Evolutionary conservation across 768 basidiomycete species (phyloP).

Genomic region (Multifurca ochricompacta): DNA sequence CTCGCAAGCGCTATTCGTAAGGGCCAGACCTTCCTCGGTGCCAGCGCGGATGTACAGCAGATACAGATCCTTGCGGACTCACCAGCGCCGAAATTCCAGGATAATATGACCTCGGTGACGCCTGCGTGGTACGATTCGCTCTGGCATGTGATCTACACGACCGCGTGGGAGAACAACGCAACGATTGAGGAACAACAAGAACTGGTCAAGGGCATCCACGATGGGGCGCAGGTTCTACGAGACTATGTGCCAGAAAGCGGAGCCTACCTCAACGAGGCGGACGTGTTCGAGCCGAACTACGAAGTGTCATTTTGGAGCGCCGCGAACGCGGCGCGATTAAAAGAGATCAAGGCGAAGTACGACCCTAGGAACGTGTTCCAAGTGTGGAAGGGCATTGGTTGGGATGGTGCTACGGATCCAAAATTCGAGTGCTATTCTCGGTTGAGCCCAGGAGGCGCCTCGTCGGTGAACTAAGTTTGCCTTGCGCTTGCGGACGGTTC

Average conservation of each 20-base stretch:
- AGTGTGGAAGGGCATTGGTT: conserved; percentile 14
- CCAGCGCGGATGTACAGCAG: background rate
- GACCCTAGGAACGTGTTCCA: conserved; percentile 18
- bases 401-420: background rate
- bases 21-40: background rate
- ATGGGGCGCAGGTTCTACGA: background rate
- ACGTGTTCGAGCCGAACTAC: conserved; percentile 16
- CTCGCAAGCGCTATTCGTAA: background rate
- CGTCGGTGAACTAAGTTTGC: background rate
- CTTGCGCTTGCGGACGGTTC: too few species aligned
- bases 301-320: conserved; percentile 13
- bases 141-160: conserved; percentile 3
- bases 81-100: background rate
- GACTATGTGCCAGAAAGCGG: conserved; percentile 11
- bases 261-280: conserved; percentile 21
- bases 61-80: background rate
- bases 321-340: conserved; percentile 16
- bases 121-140: conserved; percentile 6
- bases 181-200: conserved; percentile 1
- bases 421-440: background rate
- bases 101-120: background rate
- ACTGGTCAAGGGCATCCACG: background rate
- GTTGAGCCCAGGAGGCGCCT: background rate
- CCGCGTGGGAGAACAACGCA: background rate
- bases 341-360: conserved; percentile 15